Percentiles rank a stretch among this genome's conserved stretches.
Evolutionary conservation across 129 eudicot genomes (phyloP).

Genomic region (Artemisia tridentata): DNA sequence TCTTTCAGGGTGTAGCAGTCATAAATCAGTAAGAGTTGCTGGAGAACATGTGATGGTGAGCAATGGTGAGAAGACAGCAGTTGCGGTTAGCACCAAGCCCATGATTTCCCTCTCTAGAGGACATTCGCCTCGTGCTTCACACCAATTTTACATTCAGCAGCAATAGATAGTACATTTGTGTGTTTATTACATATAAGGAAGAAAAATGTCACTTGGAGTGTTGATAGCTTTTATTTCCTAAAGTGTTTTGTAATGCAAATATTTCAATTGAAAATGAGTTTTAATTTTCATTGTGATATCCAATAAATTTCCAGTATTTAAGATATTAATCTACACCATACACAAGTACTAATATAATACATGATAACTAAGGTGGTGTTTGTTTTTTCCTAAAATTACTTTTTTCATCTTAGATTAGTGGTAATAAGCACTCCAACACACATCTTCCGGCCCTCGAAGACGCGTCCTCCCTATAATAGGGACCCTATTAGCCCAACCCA

Average conservation of each 20-base stretch:
- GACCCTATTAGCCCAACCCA: no score
- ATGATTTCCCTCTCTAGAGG: constrained; percentile 27
- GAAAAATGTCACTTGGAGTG: constrained; percentile 4
- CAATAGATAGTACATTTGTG: constrained; percentile 29
- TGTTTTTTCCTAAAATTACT: no score
- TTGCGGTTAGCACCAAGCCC: constrained; percentile 29
- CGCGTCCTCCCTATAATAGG: no score
- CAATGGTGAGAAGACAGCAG: constrained; percentile 19
- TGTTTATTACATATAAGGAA: constrained; percentile 11
- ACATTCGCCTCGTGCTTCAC: constrained; percentile 39
- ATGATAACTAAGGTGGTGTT: no score
- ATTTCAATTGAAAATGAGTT: constrained; percentile 15
- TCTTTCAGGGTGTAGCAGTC: constrained; percentile 72
- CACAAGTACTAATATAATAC: not conserved
- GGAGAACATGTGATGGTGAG: constrained; percentile 37
- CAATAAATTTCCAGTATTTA: no score
- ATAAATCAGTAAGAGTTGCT: constrained; percentile 77
- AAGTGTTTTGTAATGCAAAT: constrained; percentile 26
- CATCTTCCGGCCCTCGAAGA: no score
- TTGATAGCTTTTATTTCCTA: constrained; percentile 20
- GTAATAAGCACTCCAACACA: no score
- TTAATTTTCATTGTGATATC: not conserved
- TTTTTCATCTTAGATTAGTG: no score
- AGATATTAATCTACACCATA: no score
- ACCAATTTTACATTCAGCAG: constrained; percentile 53